These are phyloP conservation scores for Aspergillus jensenii DNA, from an alignment of 2,329 filamentous ascomycete species.

Conservation along the genomic window DNA sequence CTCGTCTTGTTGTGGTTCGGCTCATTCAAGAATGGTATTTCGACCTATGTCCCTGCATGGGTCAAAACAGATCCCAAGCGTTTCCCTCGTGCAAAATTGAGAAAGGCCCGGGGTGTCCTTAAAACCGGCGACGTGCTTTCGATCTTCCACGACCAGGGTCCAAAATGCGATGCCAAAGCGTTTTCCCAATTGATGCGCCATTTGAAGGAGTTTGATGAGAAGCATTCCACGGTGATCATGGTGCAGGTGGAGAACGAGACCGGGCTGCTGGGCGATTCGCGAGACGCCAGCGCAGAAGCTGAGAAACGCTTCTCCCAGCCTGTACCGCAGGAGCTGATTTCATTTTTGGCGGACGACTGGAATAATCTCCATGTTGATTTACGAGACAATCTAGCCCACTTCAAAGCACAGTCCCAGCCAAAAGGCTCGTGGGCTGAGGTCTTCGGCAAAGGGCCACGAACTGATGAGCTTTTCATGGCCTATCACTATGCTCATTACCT, in stretches of 20 bases:
- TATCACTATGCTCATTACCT: constrained; percentile 46
- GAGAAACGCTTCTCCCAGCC: constrained; percentile 42
- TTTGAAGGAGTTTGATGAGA: constrained; percentile 45
- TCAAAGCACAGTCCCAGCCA: constrained; percentile 21
- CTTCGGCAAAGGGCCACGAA: constrained; percentile 38
- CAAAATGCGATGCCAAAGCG: constrained; percentile 40
- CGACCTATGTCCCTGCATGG: constrained; percentile 41
- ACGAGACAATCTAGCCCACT: constrained; percentile 24
- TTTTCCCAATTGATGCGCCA: constrained; percentile 42
- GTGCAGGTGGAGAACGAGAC: constrained; percentile 60
- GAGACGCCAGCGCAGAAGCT: constrained; percentile 47
- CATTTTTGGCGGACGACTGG: constrained; percentile 21
- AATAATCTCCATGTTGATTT: constrained; percentile 23
- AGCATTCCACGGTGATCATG: constrained; percentile 55
- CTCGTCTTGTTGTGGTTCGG: constrained; percentile 49
- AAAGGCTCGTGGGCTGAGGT: constrained; percentile 39
- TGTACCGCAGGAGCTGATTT: constrained; percentile 39
- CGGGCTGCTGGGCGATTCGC: constrained; percentile 53
- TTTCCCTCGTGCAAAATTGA: constrained; percentile 20
- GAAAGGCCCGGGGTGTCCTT: constrained; percentile 2
- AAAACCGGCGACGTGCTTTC: constrained; percentile 31
- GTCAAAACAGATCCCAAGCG: constrained; percentile 31
- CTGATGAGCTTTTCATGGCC: constrained; percentile 53
- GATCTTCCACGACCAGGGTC: constrained; percentile 38
- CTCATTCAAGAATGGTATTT: constrained; percentile 48